These are phyloP conservation scores for Meyerozyma smithsonii DNA, from an alignment of 1,139 yeast genomes.

Conservation along the genomic window DNA sequence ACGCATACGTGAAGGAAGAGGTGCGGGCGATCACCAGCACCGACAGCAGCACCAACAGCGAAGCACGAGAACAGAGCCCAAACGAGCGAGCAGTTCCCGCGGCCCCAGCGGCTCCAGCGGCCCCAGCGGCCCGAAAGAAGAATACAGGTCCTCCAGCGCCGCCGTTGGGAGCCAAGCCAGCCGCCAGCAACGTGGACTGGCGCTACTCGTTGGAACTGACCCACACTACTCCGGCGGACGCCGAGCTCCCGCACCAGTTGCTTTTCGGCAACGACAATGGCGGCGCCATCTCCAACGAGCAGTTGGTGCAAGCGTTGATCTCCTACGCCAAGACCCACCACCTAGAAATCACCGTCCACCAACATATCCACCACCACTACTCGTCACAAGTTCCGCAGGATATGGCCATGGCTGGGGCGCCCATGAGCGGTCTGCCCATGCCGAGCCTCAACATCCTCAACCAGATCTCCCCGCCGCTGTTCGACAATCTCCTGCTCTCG, in stretches of 20 bases:
- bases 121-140: background rate
- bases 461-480: constrained; percentile 3
- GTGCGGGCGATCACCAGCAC: constrained; percentile 32
- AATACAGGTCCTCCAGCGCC: constrained; percentile 4
- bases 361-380: constrained; percentile 75
- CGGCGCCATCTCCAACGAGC: constrained; percentile 50
- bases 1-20: constrained; percentile 28
- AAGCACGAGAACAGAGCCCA: too few species aligned
- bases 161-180: constrained; percentile 3
- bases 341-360: constrained; percentile 70
- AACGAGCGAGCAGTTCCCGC: too few species aligned
- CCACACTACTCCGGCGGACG: background rate
- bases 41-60: too few species aligned
- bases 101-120: background rate
- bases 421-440: too few species aligned
- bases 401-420: constrained; percentile 1
- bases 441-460: background rate
- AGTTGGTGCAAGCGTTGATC: constrained; percentile 51
- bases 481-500: constrained; percentile 4
- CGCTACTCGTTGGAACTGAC: constrained; percentile 20
- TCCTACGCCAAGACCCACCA: constrained; percentile 58
- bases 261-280: constrained; percentile 27
- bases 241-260: constrained; percentile 17
- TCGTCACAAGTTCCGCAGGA: constrained; percentile 28
- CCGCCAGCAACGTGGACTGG: constrained; percentile 24